Conservation (phyloP, 257 asterid genomes). For the Jaltomata sinuosa region DNA sequence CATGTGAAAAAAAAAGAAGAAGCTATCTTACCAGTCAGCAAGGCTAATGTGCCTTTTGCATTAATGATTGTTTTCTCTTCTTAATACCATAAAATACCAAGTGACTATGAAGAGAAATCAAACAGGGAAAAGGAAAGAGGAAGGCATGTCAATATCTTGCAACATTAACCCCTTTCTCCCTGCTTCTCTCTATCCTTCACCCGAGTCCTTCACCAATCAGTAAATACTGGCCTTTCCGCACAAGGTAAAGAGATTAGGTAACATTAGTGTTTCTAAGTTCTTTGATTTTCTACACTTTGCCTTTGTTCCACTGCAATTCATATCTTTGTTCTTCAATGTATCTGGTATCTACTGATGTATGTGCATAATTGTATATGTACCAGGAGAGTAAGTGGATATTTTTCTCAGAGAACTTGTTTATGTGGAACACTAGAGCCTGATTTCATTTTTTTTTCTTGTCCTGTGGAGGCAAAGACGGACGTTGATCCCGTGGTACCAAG, state of each 20-base stretch:
- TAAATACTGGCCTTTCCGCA: neutral
- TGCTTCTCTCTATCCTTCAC: neutral
- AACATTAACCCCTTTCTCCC: neutral
- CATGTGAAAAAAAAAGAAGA: no score
- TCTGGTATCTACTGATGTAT: neutral
- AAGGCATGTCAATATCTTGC: neutral
- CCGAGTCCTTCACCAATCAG: neutral
- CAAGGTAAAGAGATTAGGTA: neutral
- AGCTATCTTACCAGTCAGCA: no score
- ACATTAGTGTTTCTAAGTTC: neutral
- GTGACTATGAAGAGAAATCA: neutral
- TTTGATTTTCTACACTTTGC: neutral
- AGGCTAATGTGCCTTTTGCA: neutral
- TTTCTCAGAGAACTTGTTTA: neutral
- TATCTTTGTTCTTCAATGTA: neutral
- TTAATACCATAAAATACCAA: neutral
- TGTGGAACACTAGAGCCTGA: neutral
- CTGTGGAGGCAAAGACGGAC: neutral
- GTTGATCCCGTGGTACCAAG: neutral
- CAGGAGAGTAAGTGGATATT: neutral
- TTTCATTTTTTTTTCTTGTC: neutral
- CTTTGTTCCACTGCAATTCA: neutral
- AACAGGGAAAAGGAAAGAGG: neutral
- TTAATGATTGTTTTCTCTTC: neutral
- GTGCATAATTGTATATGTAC: neutral